Evolutionary conservation across 176 grass and related monocot genomes (phyloP), one percentile per base, ranked within the genome.

Genomic region (Metroxylon sagu): DNA sequence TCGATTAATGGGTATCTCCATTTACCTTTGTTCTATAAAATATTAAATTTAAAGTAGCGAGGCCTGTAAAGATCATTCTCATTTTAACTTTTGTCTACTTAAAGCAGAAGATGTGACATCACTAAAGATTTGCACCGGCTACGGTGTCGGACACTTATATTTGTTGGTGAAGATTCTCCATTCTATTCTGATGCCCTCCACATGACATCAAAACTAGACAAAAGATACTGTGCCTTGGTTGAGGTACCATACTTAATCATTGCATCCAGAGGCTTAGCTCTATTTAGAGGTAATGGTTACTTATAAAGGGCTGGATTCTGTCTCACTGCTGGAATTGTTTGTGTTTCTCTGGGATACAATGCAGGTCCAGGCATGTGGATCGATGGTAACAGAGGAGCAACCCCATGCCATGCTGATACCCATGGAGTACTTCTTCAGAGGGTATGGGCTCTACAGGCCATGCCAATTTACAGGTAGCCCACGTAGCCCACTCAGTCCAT

Each of bases 341-440:
- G 29, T 31, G 12, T 48, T 69, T 25, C 17, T 56, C 5, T 57
- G 16, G 7, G 30, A 71, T 16, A 18, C 56, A 29, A 18, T 52
- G 19, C 68, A 71, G 68, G 68, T 62, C 25, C 58, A 62, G 50
- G 70, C 70, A 54, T 72, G 59, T 35, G 70, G 49, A 48, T 72
- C 57, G 16, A 2, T 61, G 17, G 57, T 72, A 16, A 72, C 69
- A 14, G 69, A 72, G 49, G 69, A 72, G 49, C 69, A 72, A 53
- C 69, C 69, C n/a, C 49, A 52, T 39, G 57, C 69, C 28, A 72
- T 71, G 69, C 54, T 71, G 48, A 60, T 71, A 61, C 69, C 69
- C 25, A n/a, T 71, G 49, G 69, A 71, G 57, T 52, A 71, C n/a
- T 61, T 52, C 49, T 52, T 71, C 26, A 71, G 61, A 49, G 25